Percentiles rank a stretch among this genome's conserved stretches.
Evolutionary conservation across 1,139 yeast species (phyloP).

Genomic region (Yarrowia galli): DNA sequence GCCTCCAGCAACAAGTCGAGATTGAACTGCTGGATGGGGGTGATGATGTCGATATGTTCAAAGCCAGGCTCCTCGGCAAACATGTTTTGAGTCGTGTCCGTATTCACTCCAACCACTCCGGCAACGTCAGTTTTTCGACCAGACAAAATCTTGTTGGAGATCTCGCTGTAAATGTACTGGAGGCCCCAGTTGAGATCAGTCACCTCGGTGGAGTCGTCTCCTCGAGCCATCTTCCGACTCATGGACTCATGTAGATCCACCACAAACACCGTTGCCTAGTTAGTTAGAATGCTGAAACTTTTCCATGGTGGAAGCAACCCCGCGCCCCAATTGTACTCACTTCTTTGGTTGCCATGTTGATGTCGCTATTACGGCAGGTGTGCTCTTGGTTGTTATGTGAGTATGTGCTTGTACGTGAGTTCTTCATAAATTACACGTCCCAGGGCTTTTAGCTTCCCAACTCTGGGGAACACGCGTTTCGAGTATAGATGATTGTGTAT

Average conservation of each 20-base stretch:
- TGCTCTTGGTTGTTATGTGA: neutral
- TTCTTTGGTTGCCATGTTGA: slow-evolving; percentile 24
- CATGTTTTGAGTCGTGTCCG: slow-evolving; percentile 44
- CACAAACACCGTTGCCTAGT: slow-evolving; percentile 58
- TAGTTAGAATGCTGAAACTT: neutral
- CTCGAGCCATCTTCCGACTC: slow-evolving; percentile 48
- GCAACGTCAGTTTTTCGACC: slow-evolving; percentile 66
- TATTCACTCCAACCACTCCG: slow-evolving; percentile 57
- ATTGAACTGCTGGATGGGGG: slow-evolving; percentile 43
- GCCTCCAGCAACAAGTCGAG: slow-evolving; percentile 47
- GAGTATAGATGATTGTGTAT: no score
- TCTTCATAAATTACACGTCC: neutral
- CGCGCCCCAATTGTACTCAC: slow-evolving; percentile 23
- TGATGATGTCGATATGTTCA: slow-evolving; percentile 40
- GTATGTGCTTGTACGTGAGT: neutral
- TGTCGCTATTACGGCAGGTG: neutral
- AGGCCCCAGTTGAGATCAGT: slow-evolving; percentile 55
- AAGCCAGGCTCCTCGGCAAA: slow-evolving; percentile 38
- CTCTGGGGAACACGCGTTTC: slow-evolving; percentile 1
- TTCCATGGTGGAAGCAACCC: slow-evolving; percentile 38
- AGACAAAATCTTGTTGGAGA: slow-evolving; percentile 55
- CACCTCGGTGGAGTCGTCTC: slow-evolving; percentile 44
- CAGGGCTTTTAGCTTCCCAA: neutral
- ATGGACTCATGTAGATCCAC: slow-evolving; percentile 60
- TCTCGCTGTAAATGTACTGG: slow-evolving; percentile 55